Percentiles rank a stretch among this genome's conserved stretches.
Conservation (phyloP, 2,329 filamentous ascomycete genomes). For the Aspergillus sp. region DNA sequence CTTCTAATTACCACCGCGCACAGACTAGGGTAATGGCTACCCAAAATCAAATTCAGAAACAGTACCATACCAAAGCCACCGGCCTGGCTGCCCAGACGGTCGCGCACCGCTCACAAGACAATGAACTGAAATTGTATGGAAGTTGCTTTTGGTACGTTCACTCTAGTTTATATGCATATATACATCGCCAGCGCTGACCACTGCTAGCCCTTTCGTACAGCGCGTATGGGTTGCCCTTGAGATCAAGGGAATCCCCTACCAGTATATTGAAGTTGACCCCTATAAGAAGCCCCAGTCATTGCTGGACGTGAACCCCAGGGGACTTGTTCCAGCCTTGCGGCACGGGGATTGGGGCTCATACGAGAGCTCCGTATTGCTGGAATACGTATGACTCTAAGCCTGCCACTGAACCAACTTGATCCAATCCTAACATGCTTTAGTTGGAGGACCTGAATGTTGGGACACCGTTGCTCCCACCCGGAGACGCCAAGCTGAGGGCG, state of each 20-base stretch:
- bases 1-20: conserved; percentile 5
- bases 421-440: conserved; percentile 40
- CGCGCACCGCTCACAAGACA: conserved; percentile 68
- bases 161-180: conserved; percentile 1
- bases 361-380: conserved; percentile 78
- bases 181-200: conserved; percentile 13
- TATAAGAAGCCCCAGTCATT: conserved; percentile 71
- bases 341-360: conserved; percentile 81
- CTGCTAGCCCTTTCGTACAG: conserved; percentile 73
- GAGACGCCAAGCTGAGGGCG: conserved; percentile 67
- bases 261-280: conserved; percentile 83
- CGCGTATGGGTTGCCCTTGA: conserved; percentile 88
- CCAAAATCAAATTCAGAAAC: conserved; percentile 61
- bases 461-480: conserved; percentile 63
- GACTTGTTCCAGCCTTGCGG: conserved; percentile 72
- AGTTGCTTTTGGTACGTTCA: conserved; percentile 74
- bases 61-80: conserved; percentile 70
- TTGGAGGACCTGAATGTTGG: conserved; percentile 71
- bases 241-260: conserved; percentile 73
- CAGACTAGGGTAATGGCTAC: conserved; percentile 48
- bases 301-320: conserved; percentile 73
- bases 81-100: conserved; percentile 70
- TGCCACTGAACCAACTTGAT: neutral
- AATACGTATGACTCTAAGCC: conserved; percentile 64
- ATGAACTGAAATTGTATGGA: conserved; percentile 74